Evolutionary conservation across 164 flowering plant genomes (phyloP).

Genomic region (Berberis vulgaris): DNA sequence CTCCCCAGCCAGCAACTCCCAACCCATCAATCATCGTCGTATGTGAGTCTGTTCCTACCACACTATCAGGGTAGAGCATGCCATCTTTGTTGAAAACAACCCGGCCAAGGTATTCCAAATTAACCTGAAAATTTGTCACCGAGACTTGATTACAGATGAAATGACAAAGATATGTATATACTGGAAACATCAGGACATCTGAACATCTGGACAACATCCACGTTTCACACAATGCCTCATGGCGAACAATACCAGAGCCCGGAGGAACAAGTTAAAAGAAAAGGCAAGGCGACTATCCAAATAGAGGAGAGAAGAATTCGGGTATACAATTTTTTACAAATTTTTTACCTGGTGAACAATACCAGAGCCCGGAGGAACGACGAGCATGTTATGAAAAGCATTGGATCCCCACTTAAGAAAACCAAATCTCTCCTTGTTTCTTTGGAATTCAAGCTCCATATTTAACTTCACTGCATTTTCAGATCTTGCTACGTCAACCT

Average conservation of each 20-base stretch:
- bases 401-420: constrained; percentile 91
- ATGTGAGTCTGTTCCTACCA: constrained; percentile 96
- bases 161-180: no score
- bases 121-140: constrained; percentile 44
- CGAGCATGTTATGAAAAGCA: constrained; percentile 89
- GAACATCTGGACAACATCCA: no score
- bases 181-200: no score
- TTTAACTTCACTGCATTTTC: constrained; percentile 89
- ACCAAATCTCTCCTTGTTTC: constrained; percentile 88
- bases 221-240: no score
- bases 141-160: neutral
- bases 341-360: constrained; percentile 75
- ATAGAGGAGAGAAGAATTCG: neutral
- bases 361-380: constrained; percentile 98
- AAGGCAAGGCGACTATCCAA: neutral
- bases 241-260: no score
- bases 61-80: constrained; percentile 88
- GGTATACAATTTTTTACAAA: neutral
- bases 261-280: neutral
- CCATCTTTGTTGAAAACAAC: constrained; percentile 81
- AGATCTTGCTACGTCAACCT: constrained; percentile 85
- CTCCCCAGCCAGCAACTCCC: constrained; percentile 99
- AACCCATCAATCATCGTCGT: constrained; percentile 97
- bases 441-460: constrained; percentile 87
- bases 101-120: constrained; percentile 89